Evolutionary conservation across 2,329 filamentous ascomycete species (phyloP).

Genomic region (Trichoderma atrobrunneum): DNA sequence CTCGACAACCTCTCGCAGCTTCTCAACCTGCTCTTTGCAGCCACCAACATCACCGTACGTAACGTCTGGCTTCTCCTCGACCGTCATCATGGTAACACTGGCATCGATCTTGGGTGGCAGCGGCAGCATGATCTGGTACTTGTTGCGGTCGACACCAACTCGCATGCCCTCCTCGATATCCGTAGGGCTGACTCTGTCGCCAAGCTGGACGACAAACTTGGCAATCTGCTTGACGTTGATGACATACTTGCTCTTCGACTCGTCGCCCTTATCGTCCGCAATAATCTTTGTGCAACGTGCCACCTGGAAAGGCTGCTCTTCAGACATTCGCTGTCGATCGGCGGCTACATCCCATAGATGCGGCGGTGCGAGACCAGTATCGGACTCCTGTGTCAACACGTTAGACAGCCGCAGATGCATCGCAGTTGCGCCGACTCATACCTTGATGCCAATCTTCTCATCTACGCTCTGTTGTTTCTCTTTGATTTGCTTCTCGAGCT

Average conservation of each 20-base stretch:
- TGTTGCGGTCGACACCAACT: slow-evolving; percentile 96
- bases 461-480: slow-evolving; percentile 98
- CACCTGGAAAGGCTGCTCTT: slow-evolving; percentile 96
- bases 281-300: slow-evolving; percentile 99
- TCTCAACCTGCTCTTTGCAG: slow-evolving; percentile 99
- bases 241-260: slow-evolving; percentile 99
- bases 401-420: slow-evolving; percentile 1
- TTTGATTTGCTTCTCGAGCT: slow-evolving; percentile 98
- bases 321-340: slow-evolving; percentile 96
- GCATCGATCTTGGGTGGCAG: slow-evolving; percentile 98
- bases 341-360: slow-evolving; percentile 99
- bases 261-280: slow-evolving; percentile 84
- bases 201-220: slow-evolving; percentile 97
- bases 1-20: slow-evolving; percentile 96
- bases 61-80: slow-evolving; percentile 98
- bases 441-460: slow-evolving; percentile 93
- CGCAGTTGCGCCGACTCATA: slow-evolving; percentile 32
- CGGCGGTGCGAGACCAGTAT: slow-evolving; percentile 94
- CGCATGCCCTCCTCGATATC: slow-evolving; percentile 99
- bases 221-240: slow-evolving; percentile 99
- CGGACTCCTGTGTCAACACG: slow-evolving; percentile 70
- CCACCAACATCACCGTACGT: slow-evolving; percentile 98
- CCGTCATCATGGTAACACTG: slow-evolving; percentile 99
- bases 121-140: slow-evolving; percentile 97
- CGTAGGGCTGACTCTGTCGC: slow-evolving; percentile 92